Evolutionary conservation across 73 alveolate species (phyloP).

Genomic region (Effrenium voratum): DNA sequence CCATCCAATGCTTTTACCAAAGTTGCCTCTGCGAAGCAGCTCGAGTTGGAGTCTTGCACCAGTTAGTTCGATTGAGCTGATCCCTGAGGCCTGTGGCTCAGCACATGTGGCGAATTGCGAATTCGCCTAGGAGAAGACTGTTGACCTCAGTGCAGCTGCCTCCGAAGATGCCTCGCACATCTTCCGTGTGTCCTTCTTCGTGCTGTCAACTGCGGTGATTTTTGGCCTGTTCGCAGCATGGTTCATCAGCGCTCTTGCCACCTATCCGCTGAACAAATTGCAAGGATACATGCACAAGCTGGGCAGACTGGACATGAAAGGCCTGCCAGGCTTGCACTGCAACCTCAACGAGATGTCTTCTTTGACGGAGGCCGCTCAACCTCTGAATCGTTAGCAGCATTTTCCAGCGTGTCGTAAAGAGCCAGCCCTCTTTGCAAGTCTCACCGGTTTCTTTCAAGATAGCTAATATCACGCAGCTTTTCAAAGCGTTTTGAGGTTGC

Average conservation of each 20-base stretch:
- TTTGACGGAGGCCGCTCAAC: slow-evolving; percentile 22
- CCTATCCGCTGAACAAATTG: slow-evolving; percentile 15
- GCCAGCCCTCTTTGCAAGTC: neutral
- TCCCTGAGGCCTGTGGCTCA: neutral
- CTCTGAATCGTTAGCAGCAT: no score
- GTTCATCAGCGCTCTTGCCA: slow-evolving; percentile 77
- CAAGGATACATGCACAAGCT: slow-evolving; percentile 18
- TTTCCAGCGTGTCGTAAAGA: no score
- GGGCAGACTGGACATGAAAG: slow-evolving; percentile 39
- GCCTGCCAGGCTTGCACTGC: slow-evolving; percentile 46
- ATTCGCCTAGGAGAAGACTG: neutral
- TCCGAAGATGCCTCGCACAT: neutral
- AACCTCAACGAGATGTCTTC: neutral
- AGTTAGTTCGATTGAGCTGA: neutral
- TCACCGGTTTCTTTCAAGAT: neutral
- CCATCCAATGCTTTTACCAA: slow-evolving; percentile 29
- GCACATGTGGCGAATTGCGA: neutral
- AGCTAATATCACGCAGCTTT: neutral
- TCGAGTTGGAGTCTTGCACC: neutral
- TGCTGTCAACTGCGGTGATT: slow-evolving; percentile 12
- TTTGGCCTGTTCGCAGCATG: slow-evolving; percentile 42
- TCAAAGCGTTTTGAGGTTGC: neutral
- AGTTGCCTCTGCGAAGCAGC: slow-evolving; percentile 2
- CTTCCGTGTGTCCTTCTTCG: neutral
- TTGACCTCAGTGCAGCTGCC: neutral